Base-by-base conservation (phyloP, 2,329 filamentous ascomycete genomes). In the Aspergillus niger region DNA sequence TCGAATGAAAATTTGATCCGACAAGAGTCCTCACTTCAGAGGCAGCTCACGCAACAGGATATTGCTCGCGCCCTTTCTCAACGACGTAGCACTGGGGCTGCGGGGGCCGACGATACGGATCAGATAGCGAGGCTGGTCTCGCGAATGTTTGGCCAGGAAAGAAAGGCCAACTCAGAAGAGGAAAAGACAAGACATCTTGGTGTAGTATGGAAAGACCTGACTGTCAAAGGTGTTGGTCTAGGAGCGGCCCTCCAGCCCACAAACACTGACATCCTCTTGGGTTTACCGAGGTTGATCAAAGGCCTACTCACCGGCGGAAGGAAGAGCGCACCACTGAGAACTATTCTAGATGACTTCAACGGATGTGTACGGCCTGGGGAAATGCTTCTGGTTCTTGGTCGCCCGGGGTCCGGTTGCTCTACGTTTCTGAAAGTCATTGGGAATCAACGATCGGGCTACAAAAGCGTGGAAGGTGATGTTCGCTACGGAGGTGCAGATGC, bases 371-470 rank as follows among this genome's bases (percentile, higher is more conserved):
- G 74, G 10, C 77, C 77, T 1, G 71, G 77, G 24, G 72, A 78
- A 63, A 74, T 74, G 75, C 64, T 76, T n/a, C 62, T 79, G 2
- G 67, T 80, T 62, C 70, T 80, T 17, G 78, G 77, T 5, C 70
- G 74, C 6, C 77, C 77, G 3, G 77, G 77, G 0, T 76, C 76
- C 49, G 78, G 79, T 48, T 96, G 92, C 75, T 92, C 90, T 15
- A 96, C 92, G 1, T 89, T 96, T 65, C 80, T 96, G 60, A 96
- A 96, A 80, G 91, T 90, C 0, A 85, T 96, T 13, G 85, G 87
- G 38, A 92, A 91, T 66, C 83, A 87, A 63, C 76, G 89, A 55
- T 77, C 76, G 5, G 88, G 88, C 0, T 91, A 85, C 65, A 80
- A 83, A 60, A 80, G 78, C 2, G 81, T 91, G 3, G 75, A 82